Percentiles rank a stretch among this genome's conserved stretches.
Evolutionary conservation across 2,329 filamentous ascomycete genomes (phyloP).

Genomic region (Ilyonectria robusta): DNA sequence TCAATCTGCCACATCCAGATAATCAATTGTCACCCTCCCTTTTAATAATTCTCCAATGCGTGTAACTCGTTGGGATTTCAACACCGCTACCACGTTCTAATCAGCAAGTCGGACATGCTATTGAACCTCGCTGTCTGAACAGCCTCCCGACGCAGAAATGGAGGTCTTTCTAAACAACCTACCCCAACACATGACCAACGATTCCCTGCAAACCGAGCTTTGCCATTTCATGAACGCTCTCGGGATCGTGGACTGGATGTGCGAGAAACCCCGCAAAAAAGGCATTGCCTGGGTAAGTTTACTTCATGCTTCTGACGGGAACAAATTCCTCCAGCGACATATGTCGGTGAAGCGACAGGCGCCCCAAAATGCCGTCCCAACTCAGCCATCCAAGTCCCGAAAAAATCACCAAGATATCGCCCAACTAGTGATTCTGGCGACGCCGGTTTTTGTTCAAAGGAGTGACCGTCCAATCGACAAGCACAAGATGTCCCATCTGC

Average conservation of each 20-base stretch:
- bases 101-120: background rate
- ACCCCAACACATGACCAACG: conserved; percentile 57
- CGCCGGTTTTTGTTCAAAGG: conserved; percentile 46
- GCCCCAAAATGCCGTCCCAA: conserved; percentile 20
- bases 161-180: conserved; percentile 63
- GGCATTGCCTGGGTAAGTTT: conserved; percentile 60
- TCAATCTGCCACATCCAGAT: background rate
- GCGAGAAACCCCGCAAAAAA: conserved; percentile 57
- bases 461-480: conserved; percentile 54
- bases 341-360: conserved; percentile 41
- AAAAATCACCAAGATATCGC: conserved; percentile 39
- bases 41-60: background rate
- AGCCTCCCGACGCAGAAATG: conserved; percentile 50
- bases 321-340: conserved; percentile 58
- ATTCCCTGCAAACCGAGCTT: conserved; percentile 56
- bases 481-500: conserved; percentile 46
- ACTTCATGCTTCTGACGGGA: conserved; percentile 55
- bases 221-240: conserved; percentile 57
- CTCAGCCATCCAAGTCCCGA: background rate
- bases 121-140: background rate
- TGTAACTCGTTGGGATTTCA: background rate
- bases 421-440: conserved; percentile 50
- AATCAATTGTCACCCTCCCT: background rate
- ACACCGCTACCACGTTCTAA: background rate
- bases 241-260: conserved; percentile 59